Percentiles rank a stretch among this genome's conserved stretches.
Evolutionary conservation across 2,329 filamentous ascomycete genomes (phyloP).

Genomic region (Fonsecaea erecta): DNA sequence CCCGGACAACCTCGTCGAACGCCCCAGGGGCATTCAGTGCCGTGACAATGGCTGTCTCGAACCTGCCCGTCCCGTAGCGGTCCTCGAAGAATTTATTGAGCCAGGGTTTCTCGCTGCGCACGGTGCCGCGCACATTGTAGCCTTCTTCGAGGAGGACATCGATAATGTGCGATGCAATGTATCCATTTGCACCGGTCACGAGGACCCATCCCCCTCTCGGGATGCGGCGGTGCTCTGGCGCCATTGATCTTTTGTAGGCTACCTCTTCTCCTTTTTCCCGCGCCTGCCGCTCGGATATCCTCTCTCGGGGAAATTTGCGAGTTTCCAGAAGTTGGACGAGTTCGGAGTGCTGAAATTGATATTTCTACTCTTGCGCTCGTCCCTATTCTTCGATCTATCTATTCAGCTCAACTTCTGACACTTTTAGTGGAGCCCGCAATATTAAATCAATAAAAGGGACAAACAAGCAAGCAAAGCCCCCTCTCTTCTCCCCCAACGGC

Average conservation of each 20-base stretch:
- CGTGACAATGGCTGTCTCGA: slow-evolving; percentile 44
- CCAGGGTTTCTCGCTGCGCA: slow-evolving; percentile 43
- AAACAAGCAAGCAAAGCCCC: too few species aligned
- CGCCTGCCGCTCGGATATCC: not conserved
- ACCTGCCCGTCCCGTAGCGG: slow-evolving; percentile 43
- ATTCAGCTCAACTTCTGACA: too few species aligned
- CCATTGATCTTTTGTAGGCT: not conserved
- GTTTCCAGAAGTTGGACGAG: too few species aligned
- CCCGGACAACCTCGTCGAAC: slow-evolving; percentile 40
- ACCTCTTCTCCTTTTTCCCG: not conserved
- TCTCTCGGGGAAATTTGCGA: too few species aligned
- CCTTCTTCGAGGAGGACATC: slow-evolving; percentile 47
- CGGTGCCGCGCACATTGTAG: slow-evolving; percentile 54
- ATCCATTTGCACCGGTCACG: slow-evolving; percentile 49
- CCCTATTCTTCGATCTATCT: too few species aligned
- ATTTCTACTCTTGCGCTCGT: not conserved
- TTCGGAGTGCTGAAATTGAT: too few species aligned
- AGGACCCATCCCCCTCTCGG: slow-evolving; percentile 34
- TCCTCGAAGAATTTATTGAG: slow-evolving; percentile 39
- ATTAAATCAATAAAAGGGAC: too few species aligned
- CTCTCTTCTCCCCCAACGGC: too few species aligned
- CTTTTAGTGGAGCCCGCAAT: too few species aligned
- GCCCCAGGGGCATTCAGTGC: slow-evolving; percentile 41
- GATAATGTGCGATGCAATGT: slow-evolving; percentile 45
- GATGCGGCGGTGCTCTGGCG: slow-evolving; percentile 1